Base-by-base conservation (phyloP, 2,329 filamentous ascomycete genomes). In the Trichoderma sp. region DNA sequence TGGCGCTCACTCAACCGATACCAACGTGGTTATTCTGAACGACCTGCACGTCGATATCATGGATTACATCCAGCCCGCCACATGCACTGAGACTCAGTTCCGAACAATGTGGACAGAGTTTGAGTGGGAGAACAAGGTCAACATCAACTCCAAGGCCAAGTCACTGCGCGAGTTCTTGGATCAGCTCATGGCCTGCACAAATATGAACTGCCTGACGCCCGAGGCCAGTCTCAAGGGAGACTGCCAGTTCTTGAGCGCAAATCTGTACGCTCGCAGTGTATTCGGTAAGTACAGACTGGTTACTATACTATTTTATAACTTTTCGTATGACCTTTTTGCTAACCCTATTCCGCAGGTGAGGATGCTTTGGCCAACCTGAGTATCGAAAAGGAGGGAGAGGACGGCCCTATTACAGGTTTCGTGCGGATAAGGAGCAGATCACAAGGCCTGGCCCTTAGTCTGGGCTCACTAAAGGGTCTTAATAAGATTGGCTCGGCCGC, bases 21-120 rank as follows among this genome's bases (percentile, higher is more conserved):
- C 92, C 67, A 96, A 97, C 74, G 96, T 99, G 10, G 96, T 99
- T 68, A 99, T 99, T 74, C 87, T 99, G 66, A 98, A 98, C 78
- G 96, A 99, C 79, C 89, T 99, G 35, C 96, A 99, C 77, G 95
- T 98, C 69, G 96, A 99, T 78, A 97, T 99, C 73, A 99, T 99
- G 96, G 96, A 99, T 82, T 99, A 99, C 83, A 99, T 99, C 76
- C 95, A 98, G 79, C 96, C 96, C 1, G 95, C 95, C 7, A 91
- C 94, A 19, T 99, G 96, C 85, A 96, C 93, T 5, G 96, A 99
- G 85, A 97, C 95, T 13, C 94, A 98, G 77, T 99, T 99, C 90
- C 89, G 96, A 70, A 97, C 93, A n/a, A 99, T 99, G 96, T 99
- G 96, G 96, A 99, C 96, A 47, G 96, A 99, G 79, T 99, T 99